These are phyloP conservation scores for Scytalidium sp. DNA, from an alignment of 2,329 filamentous ascomycete genomes.

Conservation along the genomic window DNA sequence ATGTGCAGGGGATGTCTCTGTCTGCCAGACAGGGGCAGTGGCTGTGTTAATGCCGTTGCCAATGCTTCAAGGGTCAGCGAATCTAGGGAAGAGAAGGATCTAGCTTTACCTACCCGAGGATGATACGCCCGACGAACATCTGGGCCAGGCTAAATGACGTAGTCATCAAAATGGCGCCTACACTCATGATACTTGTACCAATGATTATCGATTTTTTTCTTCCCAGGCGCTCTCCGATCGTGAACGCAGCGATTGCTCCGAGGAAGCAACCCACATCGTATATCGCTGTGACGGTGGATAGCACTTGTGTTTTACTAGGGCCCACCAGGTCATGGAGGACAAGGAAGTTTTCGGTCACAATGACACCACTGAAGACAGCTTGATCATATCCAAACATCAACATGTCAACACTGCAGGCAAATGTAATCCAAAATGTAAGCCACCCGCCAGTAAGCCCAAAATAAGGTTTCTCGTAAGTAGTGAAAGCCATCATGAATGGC, in stretches of 20 bases:
- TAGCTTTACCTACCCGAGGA: too few relatives aligned
- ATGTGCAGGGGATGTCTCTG: slow-evolving; percentile 34
- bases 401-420: slow-evolving; percentile 44
- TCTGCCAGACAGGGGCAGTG: slow-evolving; percentile 39
- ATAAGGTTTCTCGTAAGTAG: too few relatives aligned
- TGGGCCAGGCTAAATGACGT: too few relatives aligned
- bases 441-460: slow-evolving; percentile 51
- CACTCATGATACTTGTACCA: slow-evolving; percentile 1
- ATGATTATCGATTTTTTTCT: slow-evolving; percentile 8
- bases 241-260: slow-evolving; percentile 40
- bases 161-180: slow-evolving; percentile 26
- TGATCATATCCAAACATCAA: slow-evolving; percentile 44
- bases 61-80: too few relatives aligned
- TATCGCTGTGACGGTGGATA: slow-evolving; percentile 44
- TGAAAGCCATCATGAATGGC: too few relatives aligned
- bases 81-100: too few relatives aligned
- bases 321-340: slow-evolving; percentile 27
- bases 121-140: slow-evolving; percentile 38
- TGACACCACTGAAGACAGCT: slow-evolving; percentile 44
- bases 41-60: slow-evolving; percentile 25
- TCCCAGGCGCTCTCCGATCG: slow-evolving; percentile 35
- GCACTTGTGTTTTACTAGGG: slow-evolving; percentile 6
- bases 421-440: slow-evolving; percentile 54
- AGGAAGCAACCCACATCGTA: slow-evolving; percentile 47
- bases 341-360: slow-evolving; percentile 42